A percentile compares a stretch with the other conserved stretches of the same genome.
Conservation (phyloP, 2,329 filamentous ascomycete species). For the Colletotrichum sp. region DNA sequence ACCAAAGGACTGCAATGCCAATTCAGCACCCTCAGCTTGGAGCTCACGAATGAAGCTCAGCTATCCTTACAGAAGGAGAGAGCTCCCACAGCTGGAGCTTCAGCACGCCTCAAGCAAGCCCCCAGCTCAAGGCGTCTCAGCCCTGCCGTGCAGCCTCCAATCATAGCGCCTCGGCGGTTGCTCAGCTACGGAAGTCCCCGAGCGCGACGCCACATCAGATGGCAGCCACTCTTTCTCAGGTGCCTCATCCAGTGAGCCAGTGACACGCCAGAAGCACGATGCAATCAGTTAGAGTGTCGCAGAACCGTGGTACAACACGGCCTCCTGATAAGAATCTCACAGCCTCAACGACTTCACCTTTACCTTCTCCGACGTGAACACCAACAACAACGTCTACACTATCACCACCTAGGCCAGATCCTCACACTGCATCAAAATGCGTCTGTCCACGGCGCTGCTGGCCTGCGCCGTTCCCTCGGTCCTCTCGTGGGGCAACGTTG, state of each 20-base stretch:
- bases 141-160: slow-evolving; percentile 8
- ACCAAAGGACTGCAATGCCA: not conserved
- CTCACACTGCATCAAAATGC: not conserved
- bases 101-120: not conserved
- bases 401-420: not conserved
- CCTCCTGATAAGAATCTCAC: not conserved
- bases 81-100: not conserved
- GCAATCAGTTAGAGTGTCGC: slow-evolving; percentile 5
- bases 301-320: not conserved
- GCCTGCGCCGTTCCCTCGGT: not conserved
- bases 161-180: not conserved
- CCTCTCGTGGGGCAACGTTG: slow-evolving; percentile 17
- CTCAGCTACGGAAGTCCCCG: not conserved
- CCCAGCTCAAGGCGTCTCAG: not conserved
- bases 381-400: not conserved
- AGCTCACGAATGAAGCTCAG: not conserved
- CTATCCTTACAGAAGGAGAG: not conserved
- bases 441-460: not conserved
- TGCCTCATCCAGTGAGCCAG: not conserved
- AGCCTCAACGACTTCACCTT: not conserved
- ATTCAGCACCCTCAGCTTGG: not conserved
- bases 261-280: not conserved
- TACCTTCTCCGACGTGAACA: not conserved
- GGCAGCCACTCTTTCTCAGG: not conserved
- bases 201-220: slow-evolving; percentile 3